Conservation (phyloP, 148 eudicot genomes). For the Camellia japonica region DNA sequence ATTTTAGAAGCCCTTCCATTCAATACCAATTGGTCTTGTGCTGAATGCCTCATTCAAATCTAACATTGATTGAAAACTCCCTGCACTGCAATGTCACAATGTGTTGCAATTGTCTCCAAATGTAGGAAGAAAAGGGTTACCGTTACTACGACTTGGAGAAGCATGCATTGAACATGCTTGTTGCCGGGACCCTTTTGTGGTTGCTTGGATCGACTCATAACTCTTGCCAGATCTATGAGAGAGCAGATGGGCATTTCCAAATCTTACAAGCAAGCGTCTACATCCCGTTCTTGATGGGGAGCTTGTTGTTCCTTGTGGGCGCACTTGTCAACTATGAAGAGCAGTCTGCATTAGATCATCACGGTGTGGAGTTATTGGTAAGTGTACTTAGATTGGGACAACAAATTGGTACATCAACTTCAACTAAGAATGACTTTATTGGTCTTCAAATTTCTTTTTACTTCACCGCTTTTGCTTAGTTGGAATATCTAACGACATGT, state of each 20-base stretch:
- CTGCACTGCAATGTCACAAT: background rate
- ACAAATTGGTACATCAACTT: background rate
- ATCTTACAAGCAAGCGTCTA: conserved; percentile 68
- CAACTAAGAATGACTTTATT: background rate
- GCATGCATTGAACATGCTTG: conserved; percentile 57
- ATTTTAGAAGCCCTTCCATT: too few species aligned
- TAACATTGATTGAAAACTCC: background rate
- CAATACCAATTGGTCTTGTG: too few species aligned
- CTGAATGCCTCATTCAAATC: too few species aligned
- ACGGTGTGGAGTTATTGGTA: conserved; percentile 59
- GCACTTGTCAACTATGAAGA: conserved; percentile 50
- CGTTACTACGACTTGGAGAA: conserved; percentile 39
- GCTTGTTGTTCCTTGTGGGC: conserved; percentile 62
- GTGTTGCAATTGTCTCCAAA: background rate
- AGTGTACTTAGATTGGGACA: background rate
- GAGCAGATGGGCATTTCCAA: conserved; percentile 83
- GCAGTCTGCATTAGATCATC: conserved; percentile 32
- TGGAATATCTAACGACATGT: background rate
- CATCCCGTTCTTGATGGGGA: conserved; percentile 72
- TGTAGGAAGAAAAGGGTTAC: conserved; percentile 60
- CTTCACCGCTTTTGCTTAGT: too few species aligned
- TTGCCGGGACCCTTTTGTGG: conserved; percentile 78
- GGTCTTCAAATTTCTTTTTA: too few species aligned
- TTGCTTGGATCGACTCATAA: conserved; percentile 77
- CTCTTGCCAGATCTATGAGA: conserved; percentile 79